phyloP scores from a whole-genome alignment of 2,329 filamentous ascomycete genomes.

The Colletotrichum truncatum region DNA sequence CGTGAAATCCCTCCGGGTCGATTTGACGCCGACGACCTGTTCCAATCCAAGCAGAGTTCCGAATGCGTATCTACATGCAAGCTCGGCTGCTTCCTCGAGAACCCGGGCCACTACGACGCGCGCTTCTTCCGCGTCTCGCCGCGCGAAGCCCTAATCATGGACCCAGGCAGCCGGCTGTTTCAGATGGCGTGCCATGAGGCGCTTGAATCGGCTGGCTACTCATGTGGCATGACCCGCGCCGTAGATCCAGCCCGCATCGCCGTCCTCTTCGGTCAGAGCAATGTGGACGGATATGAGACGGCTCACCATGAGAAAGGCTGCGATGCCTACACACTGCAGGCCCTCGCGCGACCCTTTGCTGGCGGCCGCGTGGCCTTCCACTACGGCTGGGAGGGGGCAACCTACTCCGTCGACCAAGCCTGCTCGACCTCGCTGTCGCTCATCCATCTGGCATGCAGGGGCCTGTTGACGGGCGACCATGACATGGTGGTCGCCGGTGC shows the following conservation, averaged over 20 bases:
- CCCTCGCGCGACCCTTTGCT: neutral
- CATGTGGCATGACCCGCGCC: slow-evolving; percentile 25
- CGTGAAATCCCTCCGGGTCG: neutral
- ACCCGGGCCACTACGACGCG: slow-evolving; percentile 43
- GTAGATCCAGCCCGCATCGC: slow-evolving; percentile 36
- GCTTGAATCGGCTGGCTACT: slow-evolving; percentile 36
- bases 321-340: slow-evolving; percentile 4
- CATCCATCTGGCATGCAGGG: slow-evolving; percentile 42
- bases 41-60: neutral
- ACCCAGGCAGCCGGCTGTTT: slow-evolving; percentile 41
- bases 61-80: neutral
- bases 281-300: neutral
- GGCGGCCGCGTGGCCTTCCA: neutral
- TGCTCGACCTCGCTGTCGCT: slow-evolving; percentile 47
- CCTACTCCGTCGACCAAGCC: slow-evolving; percentile 45
- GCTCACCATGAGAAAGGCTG: neutral
- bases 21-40: neutral
- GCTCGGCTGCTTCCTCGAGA: slow-evolving; percentile 30
- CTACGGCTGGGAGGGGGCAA: slow-evolving; percentile 39
- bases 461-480: slow-evolving; percentile 41
- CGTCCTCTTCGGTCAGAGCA: neutral
- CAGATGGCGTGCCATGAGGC: slow-evolving; percentile 46
- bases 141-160: slow-evolving; percentile 38
- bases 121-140: slow-evolving; percentile 48
- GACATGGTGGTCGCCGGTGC: slow-evolving; percentile 48